Evolutionary conservation across 805 yeast species (phyloP).

Genomic region (Lipomyces oligophaga): DNA sequence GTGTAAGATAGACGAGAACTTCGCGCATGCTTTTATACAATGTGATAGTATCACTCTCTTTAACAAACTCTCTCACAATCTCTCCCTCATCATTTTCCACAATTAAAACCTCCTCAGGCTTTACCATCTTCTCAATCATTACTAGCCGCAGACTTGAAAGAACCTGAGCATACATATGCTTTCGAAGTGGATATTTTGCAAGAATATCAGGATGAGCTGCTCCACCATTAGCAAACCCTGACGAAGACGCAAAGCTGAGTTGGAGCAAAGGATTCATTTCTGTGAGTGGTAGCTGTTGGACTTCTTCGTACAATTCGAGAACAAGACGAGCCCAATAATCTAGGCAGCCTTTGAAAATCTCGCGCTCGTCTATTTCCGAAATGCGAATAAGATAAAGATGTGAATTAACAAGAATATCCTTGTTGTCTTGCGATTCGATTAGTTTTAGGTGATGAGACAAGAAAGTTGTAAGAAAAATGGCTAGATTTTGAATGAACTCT

Average conservation of each 20-base stretch:
- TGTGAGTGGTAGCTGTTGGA: conserved; percentile 69
- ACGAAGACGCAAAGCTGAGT: conserved; percentile 41
- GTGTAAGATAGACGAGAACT: conserved; percentile 90
- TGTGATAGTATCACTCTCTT: conserved; percentile 95
- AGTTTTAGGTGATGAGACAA: conserved; percentile 69
- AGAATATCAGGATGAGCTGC: conserved; percentile 81
- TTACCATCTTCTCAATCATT: conserved; percentile 95
- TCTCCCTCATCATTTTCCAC: conserved; percentile 99
- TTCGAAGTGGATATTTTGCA: conserved; percentile 77
- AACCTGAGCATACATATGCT: conserved; percentile 73
- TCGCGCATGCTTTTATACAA: conserved; percentile 94
- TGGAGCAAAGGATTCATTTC: conserved; percentile 77
- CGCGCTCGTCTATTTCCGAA: conserved; percentile 91
- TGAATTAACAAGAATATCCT: conserved; percentile 61
- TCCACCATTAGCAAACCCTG: conserved; percentile 51
- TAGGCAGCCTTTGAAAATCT: conserved; percentile 87
- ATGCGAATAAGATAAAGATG: conserved; percentile 79
- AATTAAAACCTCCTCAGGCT: conserved; percentile 96
- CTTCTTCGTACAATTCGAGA: conserved; percentile 75
- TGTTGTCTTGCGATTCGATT: conserved; percentile 46
- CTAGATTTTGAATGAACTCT: conserved; percentile 90
- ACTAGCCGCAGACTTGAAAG: conserved; percentile 82
- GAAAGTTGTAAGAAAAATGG: conserved; percentile 86
- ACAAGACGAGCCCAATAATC: conserved; percentile 93
- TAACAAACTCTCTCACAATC: conserved; percentile 94